Base-by-base conservation (phyloP, 805 yeast genomes). In the Saccharomycopsis schoenii region DNA sequence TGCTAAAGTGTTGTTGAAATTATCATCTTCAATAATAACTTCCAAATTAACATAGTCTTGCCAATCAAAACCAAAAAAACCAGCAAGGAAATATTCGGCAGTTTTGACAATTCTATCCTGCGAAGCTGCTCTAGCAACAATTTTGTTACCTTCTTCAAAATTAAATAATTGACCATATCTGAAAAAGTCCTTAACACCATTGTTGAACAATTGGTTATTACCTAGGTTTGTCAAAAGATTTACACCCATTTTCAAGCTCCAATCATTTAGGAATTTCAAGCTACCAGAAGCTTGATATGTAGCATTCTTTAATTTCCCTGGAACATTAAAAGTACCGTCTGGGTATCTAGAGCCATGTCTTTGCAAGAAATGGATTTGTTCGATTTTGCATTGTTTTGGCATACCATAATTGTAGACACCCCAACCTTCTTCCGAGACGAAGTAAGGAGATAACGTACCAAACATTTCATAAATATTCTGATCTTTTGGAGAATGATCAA, bases 291-390 rank as follows among this genome's bases (percentile, higher is more conserved):
- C 66, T 4, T 41, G 40, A 41, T 66, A 74, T n/a, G 39, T 37
- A 15, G 79, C 71, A 21, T 66, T 65, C 51, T 68, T 69, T 66
- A 83, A 72, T 61, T 74, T 75, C 2, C 69, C 66, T 24, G 69
- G 70, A 6, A 72, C 63, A 0, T 62, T 60, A 8, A 66, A 61
- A 17, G 68, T 65, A 21, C 69, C 69, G 2, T 86, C 80, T 1
- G 90, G 91, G 67, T 77, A 88, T 66, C 96, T 76, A 71, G 88
- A 93, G 24, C 93, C 96, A 68, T 89, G 96, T 68, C 96, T 80
- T 66, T 84, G 83, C 58, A 86, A 72, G 34, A 87, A 72, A 66
- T 86, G 90, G 10, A 86, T 88, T 70, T 87, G 93, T 66, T 81
- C 82, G 60, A 84, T 74, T 5, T 71, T 68, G 71, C 88, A 84